These are phyloP conservation scores for Lactarius sp. DNA, from an alignment of 768 basidiomycete genomes.

Conservation along the genomic window DNA sequence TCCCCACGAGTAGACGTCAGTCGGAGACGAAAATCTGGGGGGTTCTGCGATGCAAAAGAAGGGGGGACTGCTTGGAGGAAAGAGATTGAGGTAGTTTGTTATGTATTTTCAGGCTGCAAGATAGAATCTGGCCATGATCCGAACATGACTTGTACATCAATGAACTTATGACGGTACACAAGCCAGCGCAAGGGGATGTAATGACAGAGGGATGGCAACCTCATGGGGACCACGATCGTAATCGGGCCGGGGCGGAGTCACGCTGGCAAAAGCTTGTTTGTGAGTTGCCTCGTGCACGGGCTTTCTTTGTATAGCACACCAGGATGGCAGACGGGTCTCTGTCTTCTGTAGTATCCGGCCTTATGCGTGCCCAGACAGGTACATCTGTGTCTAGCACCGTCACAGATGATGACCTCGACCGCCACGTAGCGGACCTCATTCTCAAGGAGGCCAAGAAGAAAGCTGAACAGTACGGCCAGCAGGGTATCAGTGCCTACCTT, in stretches of 20 bases:
- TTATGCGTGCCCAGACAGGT: constrained; percentile 78
- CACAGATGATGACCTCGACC: constrained; percentile 83
- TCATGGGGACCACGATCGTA: too few species aligned
- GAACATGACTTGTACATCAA: too few species aligned
- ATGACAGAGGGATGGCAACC: too few species aligned
- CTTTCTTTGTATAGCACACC: not conserved
- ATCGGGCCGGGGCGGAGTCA: constrained; percentile 5
- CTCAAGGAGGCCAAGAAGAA: constrained; percentile 91
- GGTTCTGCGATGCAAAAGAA: too few species aligned
- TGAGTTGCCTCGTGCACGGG: not conserved
- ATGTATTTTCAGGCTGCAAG: too few species aligned
- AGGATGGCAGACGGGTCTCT: constrained; percentile 51
- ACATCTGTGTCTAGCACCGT: constrained; percentile 51
- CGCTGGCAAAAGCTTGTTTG: not conserved
- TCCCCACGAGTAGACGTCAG: too few species aligned
- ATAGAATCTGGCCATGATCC: too few species aligned
- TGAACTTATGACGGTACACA: too few species aligned
- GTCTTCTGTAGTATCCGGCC: constrained; percentile 77
- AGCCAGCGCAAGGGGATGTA: too few species aligned
- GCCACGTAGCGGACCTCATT: constrained; percentile 87
- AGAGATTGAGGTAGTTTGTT: too few species aligned
- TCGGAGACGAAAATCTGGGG: too few species aligned
- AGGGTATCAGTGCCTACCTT: constrained; percentile 78
- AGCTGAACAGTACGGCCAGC: constrained; percentile 69
- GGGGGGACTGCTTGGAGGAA: too few species aligned